phyloP scores from a whole-genome alignment of 2,329 filamentous ascomycete genomes.

The Sporothrix brunneoviolacea region DNA sequence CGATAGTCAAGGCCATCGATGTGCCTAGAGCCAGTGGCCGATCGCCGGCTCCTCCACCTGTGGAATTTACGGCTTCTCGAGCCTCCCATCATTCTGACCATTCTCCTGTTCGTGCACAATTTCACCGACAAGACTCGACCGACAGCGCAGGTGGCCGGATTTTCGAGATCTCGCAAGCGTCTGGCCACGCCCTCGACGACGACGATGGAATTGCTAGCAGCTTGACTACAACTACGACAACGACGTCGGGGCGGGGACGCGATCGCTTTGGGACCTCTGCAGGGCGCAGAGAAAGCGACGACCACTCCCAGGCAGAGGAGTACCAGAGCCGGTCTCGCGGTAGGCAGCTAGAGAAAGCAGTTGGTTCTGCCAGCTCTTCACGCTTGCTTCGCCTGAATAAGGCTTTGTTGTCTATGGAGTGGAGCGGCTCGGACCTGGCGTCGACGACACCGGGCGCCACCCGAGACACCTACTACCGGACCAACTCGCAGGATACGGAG shows the following conservation, averaged over 20 bases:
- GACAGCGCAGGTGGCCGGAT: constrained; percentile 52
- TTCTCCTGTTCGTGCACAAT: constrained; percentile 11
- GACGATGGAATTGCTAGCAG: neutral
- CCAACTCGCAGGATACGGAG: constrained; percentile 13
- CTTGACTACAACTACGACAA: neutral
- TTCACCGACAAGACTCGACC: constrained; percentile 47
- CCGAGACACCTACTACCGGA: constrained; percentile 12
- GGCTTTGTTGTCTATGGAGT: constrained; percentile 14
- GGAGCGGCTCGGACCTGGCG: constrained; percentile 12
- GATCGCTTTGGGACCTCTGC: neutral
- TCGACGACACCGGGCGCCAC: neutral
- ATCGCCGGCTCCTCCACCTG: no score
- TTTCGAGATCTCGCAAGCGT: constrained; percentile 50
- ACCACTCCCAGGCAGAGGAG: neutral
- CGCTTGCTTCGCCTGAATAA: constrained; percentile 14
- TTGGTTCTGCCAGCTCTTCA: constrained; percentile 8
- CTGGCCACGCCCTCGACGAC: constrained; percentile 25
- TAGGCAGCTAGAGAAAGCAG: neutral
- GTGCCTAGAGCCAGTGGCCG: constrained; percentile 32
- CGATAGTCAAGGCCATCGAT: constrained; percentile 44
- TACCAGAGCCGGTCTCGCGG: neutral
- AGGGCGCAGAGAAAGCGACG: neutral
- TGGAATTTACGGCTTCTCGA: no score
- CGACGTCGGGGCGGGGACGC: neutral
- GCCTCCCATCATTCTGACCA: neutral